Evolutionary conservation across 495 filamentous ascomycete species (phyloP).

Genomic region (Cetradonia linearis): DNA sequence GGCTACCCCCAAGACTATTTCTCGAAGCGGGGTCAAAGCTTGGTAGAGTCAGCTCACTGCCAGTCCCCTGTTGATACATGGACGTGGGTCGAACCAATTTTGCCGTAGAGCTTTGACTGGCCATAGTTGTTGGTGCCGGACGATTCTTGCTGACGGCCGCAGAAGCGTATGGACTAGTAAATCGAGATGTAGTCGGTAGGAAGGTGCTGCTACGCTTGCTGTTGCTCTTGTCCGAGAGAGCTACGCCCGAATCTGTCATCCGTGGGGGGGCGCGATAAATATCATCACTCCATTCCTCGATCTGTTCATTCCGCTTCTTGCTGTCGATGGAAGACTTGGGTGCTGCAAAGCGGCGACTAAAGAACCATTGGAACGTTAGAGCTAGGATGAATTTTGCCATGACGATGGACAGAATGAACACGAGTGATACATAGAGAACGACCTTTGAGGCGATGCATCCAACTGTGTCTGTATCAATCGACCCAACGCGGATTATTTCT

Average conservation of each 20-base stretch:
- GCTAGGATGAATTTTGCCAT: conserved; percentile 81
- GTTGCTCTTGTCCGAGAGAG: conserved; percentile 47
- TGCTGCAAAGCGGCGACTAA: conserved; percentile 71
- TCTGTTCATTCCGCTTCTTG: conserved; percentile 79
- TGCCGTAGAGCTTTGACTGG: conserved; percentile 75
- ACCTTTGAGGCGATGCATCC: conserved; percentile 97
- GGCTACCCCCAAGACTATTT: conserved; percentile 34
- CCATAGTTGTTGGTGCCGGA: conserved; percentile 79
- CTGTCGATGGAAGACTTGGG: conserved; percentile 57
- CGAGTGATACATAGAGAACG: conserved; percentile 87
- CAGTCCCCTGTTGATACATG: conserved; percentile 61
- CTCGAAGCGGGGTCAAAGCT: conserved; percentile 37
- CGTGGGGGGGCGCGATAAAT: conserved; percentile 86
- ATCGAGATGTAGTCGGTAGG: conserved; percentile 78
- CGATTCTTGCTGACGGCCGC: conserved; percentile 44
- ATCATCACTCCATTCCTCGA: conserved; percentile 97
- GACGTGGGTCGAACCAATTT: conserved; percentile 57
- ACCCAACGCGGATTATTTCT: conserved; percentile 90
- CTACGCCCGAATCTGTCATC: conserved; percentile 55
- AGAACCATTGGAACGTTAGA: conserved; percentile 88
- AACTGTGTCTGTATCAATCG: conserved; percentile 89
- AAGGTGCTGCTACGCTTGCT: conserved; percentile 77
- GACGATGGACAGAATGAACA: conserved; percentile 88
- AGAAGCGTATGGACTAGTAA: conserved; percentile 84
- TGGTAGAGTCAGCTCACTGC: conserved; percentile 52